Conservation (phyloP, 176 grass and related monocot species). For the Thalia dealbata region DNA sequence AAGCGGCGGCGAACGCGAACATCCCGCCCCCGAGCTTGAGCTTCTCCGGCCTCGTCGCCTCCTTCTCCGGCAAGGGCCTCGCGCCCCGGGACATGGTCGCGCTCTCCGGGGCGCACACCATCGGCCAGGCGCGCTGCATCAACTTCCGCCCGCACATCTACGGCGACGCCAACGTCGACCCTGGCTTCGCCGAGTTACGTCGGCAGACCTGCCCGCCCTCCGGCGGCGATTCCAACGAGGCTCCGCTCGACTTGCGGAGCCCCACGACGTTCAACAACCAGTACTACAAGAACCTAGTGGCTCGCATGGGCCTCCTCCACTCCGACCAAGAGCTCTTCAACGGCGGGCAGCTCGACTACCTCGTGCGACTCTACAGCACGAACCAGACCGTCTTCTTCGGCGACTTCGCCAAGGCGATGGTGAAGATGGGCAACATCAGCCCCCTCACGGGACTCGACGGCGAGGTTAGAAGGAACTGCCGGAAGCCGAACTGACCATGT, state of each 20-base stretch:
- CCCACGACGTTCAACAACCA: slow-evolving; percentile 41
- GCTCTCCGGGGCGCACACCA: slow-evolving; percentile 58
- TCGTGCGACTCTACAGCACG: neutral
- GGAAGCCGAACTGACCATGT: neutral
- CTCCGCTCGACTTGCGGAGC: neutral
- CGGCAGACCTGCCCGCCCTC: slow-evolving; percentile 28
- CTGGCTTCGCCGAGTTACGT: slow-evolving; percentile 33
- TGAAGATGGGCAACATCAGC: slow-evolving; percentile 1
- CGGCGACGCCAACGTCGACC: slow-evolving; percentile 35
- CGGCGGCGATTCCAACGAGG: neutral
- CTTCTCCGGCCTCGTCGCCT: slow-evolving; percentile 23
- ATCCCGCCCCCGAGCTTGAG: slow-evolving; percentile 28
- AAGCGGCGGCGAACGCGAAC: slow-evolving; percentile 32
- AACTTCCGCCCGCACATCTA: slow-evolving; percentile 47
- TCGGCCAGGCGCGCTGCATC: slow-evolving; percentile 43
- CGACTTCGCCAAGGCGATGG: neutral
- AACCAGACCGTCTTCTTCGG: neutral
- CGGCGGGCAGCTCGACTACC: slow-evolving; percentile 23
- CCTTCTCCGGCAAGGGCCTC: slow-evolving; percentile 42
- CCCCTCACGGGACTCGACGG: neutral
- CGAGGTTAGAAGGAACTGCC: neutral
- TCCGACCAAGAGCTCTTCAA: slow-evolving; percentile 88
- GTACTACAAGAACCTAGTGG: slow-evolving; percentile 44
- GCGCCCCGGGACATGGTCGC: slow-evolving; percentile 48
- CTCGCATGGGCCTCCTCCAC: slow-evolving; percentile 51